Conservation (phyloP, 176 grass and related monocot species). For the Paspalum vaginatum region DNA sequence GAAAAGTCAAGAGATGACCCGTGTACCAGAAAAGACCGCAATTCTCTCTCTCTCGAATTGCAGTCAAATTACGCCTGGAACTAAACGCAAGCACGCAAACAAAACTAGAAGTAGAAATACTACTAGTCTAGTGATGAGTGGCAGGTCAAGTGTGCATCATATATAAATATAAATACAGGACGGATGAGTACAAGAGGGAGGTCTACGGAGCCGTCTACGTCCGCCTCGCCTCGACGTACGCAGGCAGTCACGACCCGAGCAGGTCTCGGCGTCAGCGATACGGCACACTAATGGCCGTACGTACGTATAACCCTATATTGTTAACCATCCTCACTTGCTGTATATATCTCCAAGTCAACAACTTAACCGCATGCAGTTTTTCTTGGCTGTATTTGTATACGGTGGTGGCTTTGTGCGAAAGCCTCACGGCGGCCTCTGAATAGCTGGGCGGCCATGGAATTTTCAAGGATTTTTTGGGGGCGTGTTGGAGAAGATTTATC, state of each 20-base stretch:
- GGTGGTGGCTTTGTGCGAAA: too few species aligned
- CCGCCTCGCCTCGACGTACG: constrained; percentile 19
- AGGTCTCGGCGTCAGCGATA: constrained; percentile 5
- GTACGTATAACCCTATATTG: too few species aligned
- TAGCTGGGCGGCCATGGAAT: constrained; percentile 8
- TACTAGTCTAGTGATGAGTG: neutral
- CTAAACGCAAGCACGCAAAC: neutral
- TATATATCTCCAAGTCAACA: neutral
- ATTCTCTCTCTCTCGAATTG: neutral
- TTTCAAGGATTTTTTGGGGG: neutral
- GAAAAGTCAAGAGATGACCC: constrained; percentile 27
- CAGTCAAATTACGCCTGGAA: neutral
- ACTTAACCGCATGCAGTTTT: too few species aligned
- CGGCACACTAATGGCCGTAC: neutral
- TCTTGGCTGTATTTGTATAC: constrained; percentile 1
- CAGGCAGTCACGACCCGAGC: neutral
- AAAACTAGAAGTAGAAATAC: neutral
- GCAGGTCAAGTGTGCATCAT: neutral
- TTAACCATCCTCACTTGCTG: neutral
- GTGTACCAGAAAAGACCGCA: neutral
- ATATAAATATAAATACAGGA: neutral
- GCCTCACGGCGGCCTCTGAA: constrained; percentile 1
- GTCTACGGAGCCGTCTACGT: constrained; percentile 43
- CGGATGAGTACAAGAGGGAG: neutral
- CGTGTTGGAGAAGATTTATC: constrained; percentile 36